Base-by-base conservation (phyloP, 352 stramenopile genomes). In the Phytophthora cajani region DNA sequence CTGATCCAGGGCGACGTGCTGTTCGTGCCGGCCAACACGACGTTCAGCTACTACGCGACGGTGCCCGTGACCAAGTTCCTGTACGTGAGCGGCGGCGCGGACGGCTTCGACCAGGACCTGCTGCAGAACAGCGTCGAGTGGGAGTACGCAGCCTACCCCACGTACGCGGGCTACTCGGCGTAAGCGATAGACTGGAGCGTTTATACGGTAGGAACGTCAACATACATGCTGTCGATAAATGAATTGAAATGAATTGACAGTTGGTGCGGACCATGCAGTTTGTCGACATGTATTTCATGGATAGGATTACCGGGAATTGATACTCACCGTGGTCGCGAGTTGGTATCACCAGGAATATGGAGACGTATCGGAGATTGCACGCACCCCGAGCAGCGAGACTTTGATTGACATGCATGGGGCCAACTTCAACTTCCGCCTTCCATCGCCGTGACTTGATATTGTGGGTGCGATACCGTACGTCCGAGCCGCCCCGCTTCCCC, bases 1-100 rank as follows among this genome's bases (percentile, higher is more conserved):
- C 56, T 87, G n/a, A 85, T 87, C 68, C 67, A 87, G 54, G 80
- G 77, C 38, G 80, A 87, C 56, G 75, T 87, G 10, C 56, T 84
- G 10, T 87, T 87, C 58, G 65, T 87, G 17, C 78, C 80, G 5
- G 70, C 62, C 14, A 71, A 71, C 44, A 85, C 77, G 9, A 77
- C 73, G 42, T 85, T 87, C 75, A 69, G 64, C 64, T 87, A 87
- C 70, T 79, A 81, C 60, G 75, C 80, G 9, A 69, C 75, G 5
- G 80, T 85, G 46, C 75, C 80, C 14, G 76, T 84, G 57, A 87
- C 79, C 63, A 87, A 87, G 72, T 84, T 87, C 32, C 66, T 85
- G 38, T 88, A 85, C 66, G 80, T 88, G 47, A 84, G 80, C 59
- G 80, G 59, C 3, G 80, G 80, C 0, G 73, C 57, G 47, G 75